Base-by-base conservation (phyloP, 495 filamentous ascomycete genomes). In the Penicillium dipodomyicola region DNA sequence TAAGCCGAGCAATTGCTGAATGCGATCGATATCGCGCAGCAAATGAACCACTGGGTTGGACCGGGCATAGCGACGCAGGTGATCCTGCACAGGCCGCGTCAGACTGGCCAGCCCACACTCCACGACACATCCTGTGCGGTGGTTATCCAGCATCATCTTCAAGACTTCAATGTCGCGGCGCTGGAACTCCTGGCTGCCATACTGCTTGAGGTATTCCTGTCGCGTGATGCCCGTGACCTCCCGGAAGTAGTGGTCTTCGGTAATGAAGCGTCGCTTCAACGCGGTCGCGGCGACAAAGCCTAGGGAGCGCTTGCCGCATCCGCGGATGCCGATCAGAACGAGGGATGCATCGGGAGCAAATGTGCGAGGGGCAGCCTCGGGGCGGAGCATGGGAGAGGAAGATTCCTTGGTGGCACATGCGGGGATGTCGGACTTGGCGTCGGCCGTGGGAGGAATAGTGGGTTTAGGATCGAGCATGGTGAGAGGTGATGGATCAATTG, bases 221-320 rank as follows among this genome's bases (percentile, higher is more conserved):
- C 84, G 77, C 23, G 84, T 83, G 52, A 82, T 67, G 1, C 89
- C 87, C 0, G 87, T 90, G 0, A 77, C 71, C 54, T 90, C 82
- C 55, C 86, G 81, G 61, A 94, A 94, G 52, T 82, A 85, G 64
- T 87, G 80, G 64, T 94, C 89, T 61, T 85, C 84, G 20, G 89
- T 91, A 47, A 92, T 84, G 10, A 94, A 83, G 27, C 86, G 83
- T 17, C 88, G 82, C 44, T 84, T 84, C 27, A 90, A 81, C 57
- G 87, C 83, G 2, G 87, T 87, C 6, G 89, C 88, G 14, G 87
- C 89, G 52, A 94, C 86, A 59, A 94, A 87, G 9, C 87, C 89
- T 10, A 94, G 74, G 0, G 87, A 90, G 23, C 87, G 83, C 71
- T 92, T 92, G 17, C 89, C 89, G 37, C 86, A 84, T 10, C 90